Evolutionary conservation across 208 protist genomes (phyloP).

Genomic region (Angomonas deanei): DNA sequence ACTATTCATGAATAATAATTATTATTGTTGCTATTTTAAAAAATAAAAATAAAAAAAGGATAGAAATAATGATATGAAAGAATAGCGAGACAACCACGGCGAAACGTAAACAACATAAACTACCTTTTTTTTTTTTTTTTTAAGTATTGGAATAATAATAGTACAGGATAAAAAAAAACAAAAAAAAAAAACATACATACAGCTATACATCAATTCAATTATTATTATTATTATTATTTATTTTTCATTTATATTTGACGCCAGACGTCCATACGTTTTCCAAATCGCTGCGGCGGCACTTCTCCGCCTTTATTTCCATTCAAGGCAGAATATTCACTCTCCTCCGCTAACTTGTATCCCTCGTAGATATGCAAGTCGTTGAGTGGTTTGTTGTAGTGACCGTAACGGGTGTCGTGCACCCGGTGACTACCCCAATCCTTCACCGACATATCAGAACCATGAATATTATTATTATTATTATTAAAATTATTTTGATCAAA

Average conservation of each 20-base stretch:
- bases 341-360: background rate
- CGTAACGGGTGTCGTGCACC: background rate
- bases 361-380: background rate
- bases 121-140: slow-evolving; percentile 11
- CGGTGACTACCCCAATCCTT: background rate
- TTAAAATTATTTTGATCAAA: background rate
- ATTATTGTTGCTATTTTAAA: slow-evolving; percentile 1
- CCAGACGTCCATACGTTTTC: slow-evolving; percentile 32
- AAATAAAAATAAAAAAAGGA: background rate
- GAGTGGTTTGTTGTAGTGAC: background rate
- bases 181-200: slow-evolving; percentile 1
- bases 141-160: background rate
- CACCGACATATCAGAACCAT: background rate
- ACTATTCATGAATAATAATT: slow-evolving; percentile 37
- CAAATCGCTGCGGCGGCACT: background rate
- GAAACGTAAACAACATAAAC: no score
- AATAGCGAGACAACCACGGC: background rate
- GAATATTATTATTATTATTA: slow-evolving; percentile 1
- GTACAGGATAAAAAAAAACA: background rate
- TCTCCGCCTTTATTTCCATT: no score
- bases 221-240: slow-evolving; percentile 1
- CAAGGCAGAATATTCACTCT: background rate
- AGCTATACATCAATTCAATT: background rate
- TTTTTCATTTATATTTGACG: slow-evolving; percentile 6
- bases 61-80: background rate